Conservation (phyloP, 495 filamentous ascomycete species). For the Xylaria longipes region DNA sequence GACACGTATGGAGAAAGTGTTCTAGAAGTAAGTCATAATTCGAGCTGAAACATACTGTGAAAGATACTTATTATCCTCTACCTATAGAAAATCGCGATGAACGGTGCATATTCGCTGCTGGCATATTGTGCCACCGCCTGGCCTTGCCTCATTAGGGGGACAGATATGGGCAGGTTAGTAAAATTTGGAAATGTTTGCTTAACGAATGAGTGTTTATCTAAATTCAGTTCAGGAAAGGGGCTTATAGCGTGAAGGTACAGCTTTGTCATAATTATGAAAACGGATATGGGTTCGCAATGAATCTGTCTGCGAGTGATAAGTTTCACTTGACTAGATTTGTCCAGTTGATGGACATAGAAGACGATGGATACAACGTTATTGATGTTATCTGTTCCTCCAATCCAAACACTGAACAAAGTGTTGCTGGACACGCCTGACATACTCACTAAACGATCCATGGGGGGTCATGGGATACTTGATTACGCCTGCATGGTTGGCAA, state of each 20-base stretch:
- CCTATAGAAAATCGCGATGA: not conserved
- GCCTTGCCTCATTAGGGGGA: not conserved
- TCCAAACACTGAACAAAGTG: not conserved
- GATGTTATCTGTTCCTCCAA: not conserved
- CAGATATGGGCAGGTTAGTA: not conserved
- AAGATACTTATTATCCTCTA: not conserved
- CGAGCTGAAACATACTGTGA: not conserved
- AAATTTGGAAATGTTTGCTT: not conserved
- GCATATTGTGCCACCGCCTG: not conserved
- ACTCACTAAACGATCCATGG: not conserved
- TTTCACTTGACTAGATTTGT: not conserved
- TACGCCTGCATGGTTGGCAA: not conserved
- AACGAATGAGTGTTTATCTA: not conserved
- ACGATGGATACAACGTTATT: not conserved
- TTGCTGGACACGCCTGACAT: not conserved
- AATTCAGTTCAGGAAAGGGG: not conserved
- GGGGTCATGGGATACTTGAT: not conserved
- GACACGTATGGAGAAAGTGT: not conserved
- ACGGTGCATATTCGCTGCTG: not conserved
- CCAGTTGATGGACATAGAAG: not conserved
- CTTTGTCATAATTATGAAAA: not conserved
- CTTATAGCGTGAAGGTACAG: not conserved
- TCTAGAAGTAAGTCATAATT: not conserved
- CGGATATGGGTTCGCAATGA: not conserved
- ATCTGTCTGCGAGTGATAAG: not conserved